A percentile compares a stretch with the other conserved stretches of the same genome.
Evolutionary conservation across 2,329 filamentous ascomycete genomes (phyloP).

Genomic region (Colletotrichum siamense): DNA sequence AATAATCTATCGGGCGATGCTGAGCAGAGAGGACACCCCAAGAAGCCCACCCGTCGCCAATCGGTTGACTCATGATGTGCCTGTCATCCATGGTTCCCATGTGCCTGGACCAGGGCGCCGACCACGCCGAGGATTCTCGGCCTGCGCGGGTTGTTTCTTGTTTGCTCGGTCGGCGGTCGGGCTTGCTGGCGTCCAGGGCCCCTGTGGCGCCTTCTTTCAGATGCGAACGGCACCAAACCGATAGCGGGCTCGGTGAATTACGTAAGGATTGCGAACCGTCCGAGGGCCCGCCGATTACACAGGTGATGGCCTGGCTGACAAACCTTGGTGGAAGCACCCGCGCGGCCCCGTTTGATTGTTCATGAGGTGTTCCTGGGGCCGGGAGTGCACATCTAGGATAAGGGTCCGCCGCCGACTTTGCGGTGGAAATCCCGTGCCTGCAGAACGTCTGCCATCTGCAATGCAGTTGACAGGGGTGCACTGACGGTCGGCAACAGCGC

Average conservation of each 20-base stretch:
- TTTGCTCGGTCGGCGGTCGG: conserved; percentile 9
- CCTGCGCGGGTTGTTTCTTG: background rate
- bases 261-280: background rate
- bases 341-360: background rate
- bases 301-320: background rate
- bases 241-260: background rate
- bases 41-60: background rate
- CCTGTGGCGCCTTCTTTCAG: background rate
- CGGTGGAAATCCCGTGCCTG: background rate
- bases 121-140: conserved; percentile 13
- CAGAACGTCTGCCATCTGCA: background rate
- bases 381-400: background rate
- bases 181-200: background rate
- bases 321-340: conserved; percentile 1
- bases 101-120: background rate
- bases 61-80: conserved; percentile 16
- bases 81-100: conserved; percentile 1
- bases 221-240: background rate
- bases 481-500: background rate
- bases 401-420: background rate
- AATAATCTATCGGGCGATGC: background rate
- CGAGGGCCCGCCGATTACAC: background rate
- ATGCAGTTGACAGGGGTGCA: background rate
- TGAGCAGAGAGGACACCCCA: background rate
- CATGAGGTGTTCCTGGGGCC: background rate